Evolutionary conservation across 2,329 filamentous ascomycete genomes (phyloP).

Genomic region (Clonostachys solani): DNA sequence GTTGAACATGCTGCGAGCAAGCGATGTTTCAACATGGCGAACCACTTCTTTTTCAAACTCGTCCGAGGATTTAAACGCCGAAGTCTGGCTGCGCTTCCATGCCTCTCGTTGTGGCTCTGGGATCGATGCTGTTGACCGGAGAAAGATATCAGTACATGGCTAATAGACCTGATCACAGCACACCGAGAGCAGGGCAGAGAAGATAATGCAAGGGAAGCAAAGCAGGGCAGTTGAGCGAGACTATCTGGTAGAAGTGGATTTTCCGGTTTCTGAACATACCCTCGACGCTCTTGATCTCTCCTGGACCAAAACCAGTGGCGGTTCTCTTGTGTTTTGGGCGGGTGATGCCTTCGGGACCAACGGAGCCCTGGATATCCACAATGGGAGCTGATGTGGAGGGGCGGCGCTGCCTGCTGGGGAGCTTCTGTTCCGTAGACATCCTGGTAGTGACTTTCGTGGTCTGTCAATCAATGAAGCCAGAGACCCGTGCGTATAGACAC

Average conservation of each 20-base stretch:
- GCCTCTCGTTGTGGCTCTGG: slow-evolving; percentile 83
- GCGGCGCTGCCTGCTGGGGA: slow-evolving; percentile 67
- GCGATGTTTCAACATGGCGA: slow-evolving; percentile 90
- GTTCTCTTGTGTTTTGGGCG: slow-evolving; percentile 96
- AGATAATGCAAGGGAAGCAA: not conserved
- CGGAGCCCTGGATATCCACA: slow-evolving; percentile 78
- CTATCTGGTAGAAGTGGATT: not conserved
- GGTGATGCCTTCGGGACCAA: slow-evolving; percentile 79
- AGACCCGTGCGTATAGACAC: too few relatives aligned
- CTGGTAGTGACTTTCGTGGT: not conserved
- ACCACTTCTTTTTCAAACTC: slow-evolving; percentile 86
- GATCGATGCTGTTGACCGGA: slow-evolving; percentile 55
- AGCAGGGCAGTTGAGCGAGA: not conserved
- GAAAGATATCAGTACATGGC: not conserved
- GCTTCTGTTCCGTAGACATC: slow-evolving; percentile 27
- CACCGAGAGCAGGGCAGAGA: not conserved
- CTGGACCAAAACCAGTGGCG: slow-evolving; percentile 86
- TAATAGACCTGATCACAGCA: not conserved
- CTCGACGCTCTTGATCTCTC: slow-evolving; percentile 92
- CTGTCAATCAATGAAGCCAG: too few relatives aligned
- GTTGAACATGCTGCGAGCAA: slow-evolving; percentile 95
- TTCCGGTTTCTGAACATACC: slow-evolving; percentile 42
- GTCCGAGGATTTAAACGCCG: slow-evolving; percentile 72
- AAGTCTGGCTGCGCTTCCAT: slow-evolving; percentile 61
- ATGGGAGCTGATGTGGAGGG: slow-evolving; percentile 81